Evolutionary conservation across 1,284 basidiomycete species (phyloP).

Genomic region (Melampsora larici-populina): DNA sequence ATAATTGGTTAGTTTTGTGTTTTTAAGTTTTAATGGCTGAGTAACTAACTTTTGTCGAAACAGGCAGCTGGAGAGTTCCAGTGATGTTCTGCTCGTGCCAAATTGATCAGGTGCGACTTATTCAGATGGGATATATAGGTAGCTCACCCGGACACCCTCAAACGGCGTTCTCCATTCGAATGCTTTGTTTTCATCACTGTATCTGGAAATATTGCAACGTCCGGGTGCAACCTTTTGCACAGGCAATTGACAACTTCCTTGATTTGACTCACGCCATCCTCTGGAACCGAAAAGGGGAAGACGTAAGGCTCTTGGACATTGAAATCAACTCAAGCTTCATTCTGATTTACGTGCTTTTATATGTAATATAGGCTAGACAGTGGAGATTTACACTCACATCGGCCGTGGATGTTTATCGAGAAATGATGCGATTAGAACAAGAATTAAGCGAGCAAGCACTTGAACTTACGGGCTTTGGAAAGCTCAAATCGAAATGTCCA

Average conservation of each 20-base stretch:
- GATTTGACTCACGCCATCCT: neutral
- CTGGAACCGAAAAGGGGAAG: neutral
- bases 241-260: conserved; percentile 12
- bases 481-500: conserved; percentile 5
- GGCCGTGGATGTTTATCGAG: neutral
- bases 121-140: conserved; percentile 22
- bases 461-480: neutral
- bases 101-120: conserved; percentile 12
- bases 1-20: neutral
- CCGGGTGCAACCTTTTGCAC: neutral
- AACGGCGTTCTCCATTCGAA: conserved; percentile 20
- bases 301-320: neutral
- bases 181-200: conserved; percentile 8
- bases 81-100: neutral
- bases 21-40: neutral
- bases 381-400: neutral
- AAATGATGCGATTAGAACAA: neutral
- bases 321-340: neutral
- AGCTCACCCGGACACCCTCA: conserved; percentile 1
- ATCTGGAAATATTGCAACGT: conserved; percentile 11
- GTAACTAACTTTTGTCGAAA: neutral
- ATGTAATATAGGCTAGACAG: neutral
- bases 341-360: neutral
- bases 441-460: neutral
- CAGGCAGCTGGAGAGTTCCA: neutral